Conservation (phyloP, 352 stramenopile species). For the Globisporangium spinosum region DNA sequence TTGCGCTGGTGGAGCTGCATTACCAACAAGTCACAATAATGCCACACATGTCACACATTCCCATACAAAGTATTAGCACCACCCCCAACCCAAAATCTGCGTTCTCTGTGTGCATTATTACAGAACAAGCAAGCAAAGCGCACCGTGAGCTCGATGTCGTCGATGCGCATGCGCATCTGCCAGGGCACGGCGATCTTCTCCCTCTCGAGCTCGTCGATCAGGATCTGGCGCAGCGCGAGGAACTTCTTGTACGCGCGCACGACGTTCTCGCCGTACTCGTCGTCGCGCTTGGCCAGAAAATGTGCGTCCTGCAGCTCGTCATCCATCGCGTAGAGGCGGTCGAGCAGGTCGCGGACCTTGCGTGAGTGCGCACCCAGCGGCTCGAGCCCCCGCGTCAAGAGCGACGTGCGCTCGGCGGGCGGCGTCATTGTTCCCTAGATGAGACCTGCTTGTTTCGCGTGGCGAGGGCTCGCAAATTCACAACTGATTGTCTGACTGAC, state of each 20-base stretch:
- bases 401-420: slow-evolving; percentile 22
- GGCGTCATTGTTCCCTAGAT: background rate
- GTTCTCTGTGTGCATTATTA: background rate
- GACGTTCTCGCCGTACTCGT: slow-evolving; percentile 63
- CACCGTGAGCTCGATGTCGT: slow-evolving; percentile 81
- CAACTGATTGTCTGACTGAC: background rate
- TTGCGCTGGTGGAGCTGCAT: slow-evolving; percentile 39
- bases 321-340: slow-evolving; percentile 45
- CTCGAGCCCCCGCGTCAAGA: slow-evolving; percentile 51
- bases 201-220: slow-evolving; percentile 46
- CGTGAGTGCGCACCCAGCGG: slow-evolving; percentile 28
- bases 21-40: background rate
- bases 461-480: background rate
- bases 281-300: slow-evolving; percentile 48
- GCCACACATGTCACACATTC: slow-evolving; percentile 1
- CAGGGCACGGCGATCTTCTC: slow-evolving; percentile 46
- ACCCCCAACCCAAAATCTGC: background rate
- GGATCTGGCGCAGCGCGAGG: slow-evolving; percentile 39
- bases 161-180: slow-evolving; percentile 72
- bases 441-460: background rate
- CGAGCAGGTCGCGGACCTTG: slow-evolving; percentile 27
- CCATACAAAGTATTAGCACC: background rate
- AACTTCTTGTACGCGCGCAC: slow-evolving; percentile 55
- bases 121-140: slow-evolving; percentile 2
- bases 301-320: slow-evolving; percentile 55